Conservation (phyloP, 371 early-diverging fungal genomes). For the Mortierella sp. region DNA sequence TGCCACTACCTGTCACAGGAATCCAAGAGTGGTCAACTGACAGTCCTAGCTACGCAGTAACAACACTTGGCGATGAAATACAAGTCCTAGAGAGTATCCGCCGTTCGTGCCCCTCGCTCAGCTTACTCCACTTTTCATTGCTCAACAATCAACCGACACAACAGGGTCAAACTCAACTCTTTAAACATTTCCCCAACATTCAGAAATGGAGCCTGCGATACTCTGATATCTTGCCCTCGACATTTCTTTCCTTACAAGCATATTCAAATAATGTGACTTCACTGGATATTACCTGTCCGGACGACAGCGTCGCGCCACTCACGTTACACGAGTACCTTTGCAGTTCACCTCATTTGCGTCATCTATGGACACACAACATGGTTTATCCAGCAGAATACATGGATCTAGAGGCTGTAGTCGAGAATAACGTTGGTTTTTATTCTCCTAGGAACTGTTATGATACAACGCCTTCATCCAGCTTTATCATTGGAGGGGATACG, state of each 20-base stretch:
- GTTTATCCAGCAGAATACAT: slow-evolving; percentile 25
- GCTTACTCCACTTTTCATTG: slow-evolving; percentile 20
- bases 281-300: slow-evolving; percentile 13
- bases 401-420: slow-evolving; percentile 19
- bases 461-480: background rate
- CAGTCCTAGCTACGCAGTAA: background rate
- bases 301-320: slow-evolving; percentile 7
- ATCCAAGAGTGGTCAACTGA: background rate
- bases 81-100: slow-evolving; percentile 10
- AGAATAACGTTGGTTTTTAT: slow-evolving; percentile 7
- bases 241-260: slow-evolving; percentile 18
- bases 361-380: slow-evolving; percentile 16
- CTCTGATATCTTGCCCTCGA: slow-evolving; percentile 24
- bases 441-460: slow-evolving; percentile 16
- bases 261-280: slow-evolving; percentile 13
- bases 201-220: slow-evolving; percentile 13
- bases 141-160: slow-evolving; percentile 2
- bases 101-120: slow-evolving; percentile 12
- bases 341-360: slow-evolving; percentile 18
- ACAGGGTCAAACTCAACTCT: slow-evolving; percentile 18
- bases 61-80: background rate
- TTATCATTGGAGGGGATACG: background rate
- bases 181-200: slow-evolving; percentile 5
- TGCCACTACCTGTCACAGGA: background rate
- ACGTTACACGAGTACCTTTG: slow-evolving; percentile 30